Evolutionary conservation across 169 alveolate species (phyloP), one percentile per base, ranked within the genome.

Genomic region (Cryptosporidium sp.): DNA sequence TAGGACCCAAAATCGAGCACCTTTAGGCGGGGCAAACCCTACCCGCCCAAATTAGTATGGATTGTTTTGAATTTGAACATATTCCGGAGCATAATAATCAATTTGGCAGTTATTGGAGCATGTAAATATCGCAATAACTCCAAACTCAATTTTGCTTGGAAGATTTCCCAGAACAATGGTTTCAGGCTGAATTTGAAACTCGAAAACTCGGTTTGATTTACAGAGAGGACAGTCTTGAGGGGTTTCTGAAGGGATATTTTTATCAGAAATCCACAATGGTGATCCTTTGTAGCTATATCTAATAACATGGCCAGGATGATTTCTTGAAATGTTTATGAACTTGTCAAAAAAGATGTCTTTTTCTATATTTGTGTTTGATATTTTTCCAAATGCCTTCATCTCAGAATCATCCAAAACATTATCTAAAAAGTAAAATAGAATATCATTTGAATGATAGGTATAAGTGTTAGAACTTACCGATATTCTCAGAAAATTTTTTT

Each of bases 161-260:
- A 80, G 58, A n/a, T 80, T 59, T 16, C 89, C 89, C 16, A 80
- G 26, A 7, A 80, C 68, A 29, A 80, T 80, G 16, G 45, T 41
- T 43, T 80, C 89, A 4, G 89, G 89, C 59, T 80, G 89, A 14
- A 80, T 48, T 65, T 80, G 89, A 21, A 80, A 80, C 33, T 80
- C 89, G 31, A 80, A 80, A 37, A 65, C 48, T 6, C 89, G 74
- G 37, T n/a, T 61, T 62, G 65, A 41, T 6, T 29, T 45, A 16
- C 89, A 80, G 26, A 43, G 51, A 43, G 59, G 80, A 31, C 89
- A 80, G 21, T 37, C 62, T 3, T 74, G 89, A 33, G 75, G 80
- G 3, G 29, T 31, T 33, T 67, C 75, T 41, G 37, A 12, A 16
- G 48, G 74, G 31, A 23, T 62, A 29, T 59, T 31, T 62, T 67